Conservation (phyloP, 768 basidiomycete species). For the Kondoa malvinella region DNA sequence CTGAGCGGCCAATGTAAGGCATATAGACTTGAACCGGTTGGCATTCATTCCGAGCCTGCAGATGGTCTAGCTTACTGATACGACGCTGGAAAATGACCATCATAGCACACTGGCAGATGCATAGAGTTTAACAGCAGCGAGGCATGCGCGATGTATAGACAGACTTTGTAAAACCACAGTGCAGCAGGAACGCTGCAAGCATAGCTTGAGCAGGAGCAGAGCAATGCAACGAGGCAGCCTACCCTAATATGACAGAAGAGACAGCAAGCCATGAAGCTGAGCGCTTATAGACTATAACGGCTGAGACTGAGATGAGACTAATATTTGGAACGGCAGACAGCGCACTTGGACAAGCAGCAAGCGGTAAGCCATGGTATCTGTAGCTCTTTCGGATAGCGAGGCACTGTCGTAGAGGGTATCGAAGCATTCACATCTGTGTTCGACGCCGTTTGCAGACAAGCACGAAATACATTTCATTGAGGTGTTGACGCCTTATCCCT, state of each 20-base stretch:
- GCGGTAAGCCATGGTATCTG: too few species aligned
- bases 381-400: too few species aligned
- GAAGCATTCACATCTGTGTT: not conserved
- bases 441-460: too few species aligned
- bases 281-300: too few species aligned
- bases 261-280: not conserved
- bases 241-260: not conserved
- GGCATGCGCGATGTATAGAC: not conserved
- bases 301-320: too few species aligned
- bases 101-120: not conserved
- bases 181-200: not conserved
- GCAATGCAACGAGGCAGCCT: not conserved
- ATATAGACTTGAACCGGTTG: not conserved
- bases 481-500: not conserved
- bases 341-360: too few species aligned
- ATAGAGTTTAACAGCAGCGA: not conserved
- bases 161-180: not conserved
- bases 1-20: not conserved
- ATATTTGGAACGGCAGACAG: too few species aligned
- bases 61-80: not conserved
- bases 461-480: not conserved
- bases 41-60: too few species aligned
- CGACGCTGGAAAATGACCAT: not conserved
- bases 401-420: not conserved
- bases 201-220: not conserved